Conservation (phyloP, 2,329 filamentous ascomycete species). For the Fusarium solani-melongenae region DNA sequence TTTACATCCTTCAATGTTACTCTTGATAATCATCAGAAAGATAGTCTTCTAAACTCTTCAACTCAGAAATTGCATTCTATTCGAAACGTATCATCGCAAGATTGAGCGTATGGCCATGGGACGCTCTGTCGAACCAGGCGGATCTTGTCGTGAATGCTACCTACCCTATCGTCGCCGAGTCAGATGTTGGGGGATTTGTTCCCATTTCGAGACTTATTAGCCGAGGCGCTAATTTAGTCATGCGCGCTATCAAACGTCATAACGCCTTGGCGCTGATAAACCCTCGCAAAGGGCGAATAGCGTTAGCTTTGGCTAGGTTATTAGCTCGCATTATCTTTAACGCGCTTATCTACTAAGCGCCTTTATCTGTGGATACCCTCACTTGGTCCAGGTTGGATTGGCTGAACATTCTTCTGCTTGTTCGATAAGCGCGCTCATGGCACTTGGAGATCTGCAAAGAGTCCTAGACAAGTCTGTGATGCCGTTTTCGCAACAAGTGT, state of each 20-base stretch:
- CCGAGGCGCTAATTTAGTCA: background rate
- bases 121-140: background rate
- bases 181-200: background rate
- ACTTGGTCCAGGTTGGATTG: background rate
- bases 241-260: background rate
- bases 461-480: background rate
- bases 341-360: background rate
- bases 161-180: background rate
- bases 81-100: background rate
- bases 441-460: background rate
- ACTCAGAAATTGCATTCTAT: background rate
- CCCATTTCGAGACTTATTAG: background rate
- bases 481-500: background rate
- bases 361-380: background rate
- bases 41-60: background rate
- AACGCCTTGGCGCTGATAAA: background rate
- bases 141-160: background rate
- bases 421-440: background rate
- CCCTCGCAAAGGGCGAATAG: too few relatives aligned
- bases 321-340: too few relatives aligned
- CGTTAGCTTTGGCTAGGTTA: too few relatives aligned
- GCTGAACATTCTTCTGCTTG: background rate
- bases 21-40: background rate
- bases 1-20: background rate
- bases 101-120: background rate